Percentiles rank a stretch among this genome's conserved stretches.
phyloP scores from a whole-genome alignment of 352 stramenopile genomes.

The Phytophthora ramorum region DNA sequence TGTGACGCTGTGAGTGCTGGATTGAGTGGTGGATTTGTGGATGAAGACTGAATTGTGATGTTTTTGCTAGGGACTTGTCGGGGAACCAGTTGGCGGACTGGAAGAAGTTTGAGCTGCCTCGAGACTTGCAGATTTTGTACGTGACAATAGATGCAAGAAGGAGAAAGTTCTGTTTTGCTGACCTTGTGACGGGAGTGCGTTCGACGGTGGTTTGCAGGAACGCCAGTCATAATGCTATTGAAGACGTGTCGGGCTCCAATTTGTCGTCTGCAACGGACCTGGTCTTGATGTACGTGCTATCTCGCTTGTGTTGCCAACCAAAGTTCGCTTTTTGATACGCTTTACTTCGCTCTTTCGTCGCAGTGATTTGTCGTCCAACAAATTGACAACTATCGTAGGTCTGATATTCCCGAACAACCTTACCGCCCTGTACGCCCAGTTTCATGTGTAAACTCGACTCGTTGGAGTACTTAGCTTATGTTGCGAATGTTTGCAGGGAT shows the following conservation, averaged over 20 bases:
- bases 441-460: not conserved
- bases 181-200: not conserved
- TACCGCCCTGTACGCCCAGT: constrained; percentile 24
- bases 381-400: constrained; percentile 33
- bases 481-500: constrained; percentile 23
- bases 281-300: constrained; percentile 32
- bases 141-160: not conserved
- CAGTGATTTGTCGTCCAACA: constrained; percentile 43
- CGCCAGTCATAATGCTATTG: constrained; percentile 37
- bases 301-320: not conserved
- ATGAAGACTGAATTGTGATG: too few species aligned
- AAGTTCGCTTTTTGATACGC: not conserved
- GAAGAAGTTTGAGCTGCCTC: constrained; percentile 30
- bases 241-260: constrained; percentile 30
- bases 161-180: not conserved
- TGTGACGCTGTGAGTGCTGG: constrained; percentile 29
- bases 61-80: constrained; percentile 32
- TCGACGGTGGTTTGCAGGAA: constrained; percentile 28
- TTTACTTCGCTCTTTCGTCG: constrained; percentile 2
- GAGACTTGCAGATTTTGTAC: constrained; percentile 41
- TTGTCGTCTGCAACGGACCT: constrained; percentile 31
- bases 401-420: constrained; percentile 41
- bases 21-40: not conserved
- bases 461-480: not conserved
- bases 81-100: constrained; percentile 41